Percentiles rank a stretch among this genome's conserved stretches.
These are phyloP conservation scores for Epithele typhae DNA, from an alignment of 768 basidiomycete species.

Conservation along the genomic window DNA sequence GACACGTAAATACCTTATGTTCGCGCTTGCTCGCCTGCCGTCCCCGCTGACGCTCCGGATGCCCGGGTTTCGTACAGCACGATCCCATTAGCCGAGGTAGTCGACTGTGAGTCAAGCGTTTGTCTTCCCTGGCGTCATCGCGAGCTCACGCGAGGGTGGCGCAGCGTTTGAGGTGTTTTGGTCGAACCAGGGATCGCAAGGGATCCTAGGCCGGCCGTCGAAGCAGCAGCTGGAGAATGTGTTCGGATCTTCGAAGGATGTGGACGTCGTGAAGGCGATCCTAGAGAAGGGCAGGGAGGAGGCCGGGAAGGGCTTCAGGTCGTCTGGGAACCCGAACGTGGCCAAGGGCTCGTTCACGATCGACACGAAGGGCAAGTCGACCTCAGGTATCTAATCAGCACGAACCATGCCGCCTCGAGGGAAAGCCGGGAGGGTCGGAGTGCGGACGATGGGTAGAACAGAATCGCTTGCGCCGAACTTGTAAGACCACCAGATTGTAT, in stretches of 20 bases:
- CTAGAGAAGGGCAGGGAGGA: slow-evolving; percentile 64
- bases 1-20: slow-evolving; percentile 61
- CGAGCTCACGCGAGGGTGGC: neutral
- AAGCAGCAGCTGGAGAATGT: slow-evolving; percentile 76
- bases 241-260: slow-evolving; percentile 63
- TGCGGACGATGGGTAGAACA: too few species aligned
- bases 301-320: slow-evolving; percentile 41
- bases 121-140: neutral
- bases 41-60: too few species aligned
- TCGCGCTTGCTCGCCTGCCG: too few species aligned
- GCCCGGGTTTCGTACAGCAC: slow-evolving; percentile 37
- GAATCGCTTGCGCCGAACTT: too few species aligned
- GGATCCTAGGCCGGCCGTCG: slow-evolving; percentile 69
- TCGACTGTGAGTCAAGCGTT: slow-evolving; percentile 64
- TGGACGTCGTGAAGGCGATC: slow-evolving; percentile 55
- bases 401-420: too few species aligned
- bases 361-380: slow-evolving; percentile 38
- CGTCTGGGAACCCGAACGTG: slow-evolving; percentile 19
- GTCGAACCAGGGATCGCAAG: slow-evolving; percentile 73
- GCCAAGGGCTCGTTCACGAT: slow-evolving; percentile 32
- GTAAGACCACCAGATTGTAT: too few species aligned
- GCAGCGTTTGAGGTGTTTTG: slow-evolving; percentile 69
- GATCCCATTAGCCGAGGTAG: slow-evolving; percentile 67
- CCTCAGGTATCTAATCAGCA: slow-evolving; percentile 28
- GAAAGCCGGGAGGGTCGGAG: too few species aligned